Base-by-base conservation (phyloP, 768 basidiomycete species). In the Amyloporia xantha region DNA sequence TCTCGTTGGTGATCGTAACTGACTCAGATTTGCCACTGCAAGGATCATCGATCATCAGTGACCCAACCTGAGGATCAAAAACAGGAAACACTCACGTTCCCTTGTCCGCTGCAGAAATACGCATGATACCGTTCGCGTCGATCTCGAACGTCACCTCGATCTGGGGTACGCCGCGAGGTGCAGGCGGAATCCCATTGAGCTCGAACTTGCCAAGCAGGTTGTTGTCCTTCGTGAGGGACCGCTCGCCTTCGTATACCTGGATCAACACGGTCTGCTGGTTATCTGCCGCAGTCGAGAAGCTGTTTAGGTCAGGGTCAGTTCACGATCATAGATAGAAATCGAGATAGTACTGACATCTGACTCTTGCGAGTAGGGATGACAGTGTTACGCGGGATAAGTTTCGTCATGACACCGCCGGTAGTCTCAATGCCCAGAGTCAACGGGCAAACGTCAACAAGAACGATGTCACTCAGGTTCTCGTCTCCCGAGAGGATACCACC, bases 341-440 rank as follows among this genome's bases (percentile, higher is more conserved):
- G 17, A 27, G 6, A 6, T 12, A 44, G n/a, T 13, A 70, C 80
- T 12, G 52, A 84, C 81, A 87, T 95, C 72, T 98, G 93, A 53
- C 82, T 83, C 78, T 98, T 97, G 76, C 88, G 86, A 60, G 94
- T 97, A 51, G 95, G 95, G 66, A 98, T 93, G 63, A 95, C 91
- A 37, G 95, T 97, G 82, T 97, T 97, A 60, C 95, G 86, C 52
- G 91, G 79, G 61, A 99, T 97, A 62, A 99, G 78, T 71, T 95
- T 96, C 58, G 93, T 97, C 77, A 97, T 91, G 59, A 97, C 93
- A 66, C 93, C 92, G 62, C 95, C 93, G 33, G 94, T 95, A 60
- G 94, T 97, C 79, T 97, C 95, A 59, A 98, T 99, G 80, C 95
- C 94, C 65, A 97, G 91, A 25, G 95, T 95, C 35, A 98, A 80